Percentiles rank a stretch among this genome's conserved stretches.
Evolutionary conservation across 2,329 filamentous ascomycete genomes (phyloP).

Genomic region (Torrubiella hemipterigena): DNA sequence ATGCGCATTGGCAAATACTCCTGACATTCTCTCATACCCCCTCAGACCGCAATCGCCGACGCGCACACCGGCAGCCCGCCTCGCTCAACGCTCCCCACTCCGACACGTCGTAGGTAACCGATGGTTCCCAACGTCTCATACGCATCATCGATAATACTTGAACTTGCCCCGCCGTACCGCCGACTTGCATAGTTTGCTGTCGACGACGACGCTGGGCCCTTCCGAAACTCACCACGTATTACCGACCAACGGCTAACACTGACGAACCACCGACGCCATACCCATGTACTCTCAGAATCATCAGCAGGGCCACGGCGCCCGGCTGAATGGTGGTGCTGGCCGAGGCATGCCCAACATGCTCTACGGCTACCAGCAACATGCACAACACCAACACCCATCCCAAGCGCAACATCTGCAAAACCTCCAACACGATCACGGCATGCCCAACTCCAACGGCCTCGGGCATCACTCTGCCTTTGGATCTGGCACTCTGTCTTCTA

Average conservation of each 20-base stretch:
- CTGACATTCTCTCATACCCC: too few species aligned
- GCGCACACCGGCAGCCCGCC: too few species aligned
- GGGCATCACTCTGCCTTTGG: constrained; percentile 28
- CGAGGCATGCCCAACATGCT: constrained; percentile 52
- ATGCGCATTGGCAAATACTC: too few species aligned
- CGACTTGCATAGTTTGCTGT: constrained; percentile 11
- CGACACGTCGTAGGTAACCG: constrained; percentile 10
- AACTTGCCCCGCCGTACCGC: constrained; percentile 8
- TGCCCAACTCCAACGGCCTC: constrained; percentile 40
- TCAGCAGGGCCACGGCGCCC: constrained; percentile 62
- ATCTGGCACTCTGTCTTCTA: constrained; percentile 43
- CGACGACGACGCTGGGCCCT: constrained; percentile 8
- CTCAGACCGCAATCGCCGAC: too few species aligned
- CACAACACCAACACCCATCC: constrained; percentile 49
- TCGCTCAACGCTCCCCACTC: too few species aligned
- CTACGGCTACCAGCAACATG: constrained; percentile 57
- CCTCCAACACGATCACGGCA: constrained; percentile 45
- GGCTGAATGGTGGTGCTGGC: constrained; percentile 49
- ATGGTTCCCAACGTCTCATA: constrained; percentile 12
- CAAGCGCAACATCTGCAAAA: constrained; percentile 52
- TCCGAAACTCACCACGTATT: constrained; percentile 1
- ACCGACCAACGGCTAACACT: constrained; percentile 21
- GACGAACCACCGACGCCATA: too few species aligned
- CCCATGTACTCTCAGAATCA: constrained; percentile 67
- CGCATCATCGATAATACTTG: constrained; percentile 6